phyloP scores from a whole-genome alignment of 1,139 yeast species.

The Hanseniaspora sp. region DNA sequence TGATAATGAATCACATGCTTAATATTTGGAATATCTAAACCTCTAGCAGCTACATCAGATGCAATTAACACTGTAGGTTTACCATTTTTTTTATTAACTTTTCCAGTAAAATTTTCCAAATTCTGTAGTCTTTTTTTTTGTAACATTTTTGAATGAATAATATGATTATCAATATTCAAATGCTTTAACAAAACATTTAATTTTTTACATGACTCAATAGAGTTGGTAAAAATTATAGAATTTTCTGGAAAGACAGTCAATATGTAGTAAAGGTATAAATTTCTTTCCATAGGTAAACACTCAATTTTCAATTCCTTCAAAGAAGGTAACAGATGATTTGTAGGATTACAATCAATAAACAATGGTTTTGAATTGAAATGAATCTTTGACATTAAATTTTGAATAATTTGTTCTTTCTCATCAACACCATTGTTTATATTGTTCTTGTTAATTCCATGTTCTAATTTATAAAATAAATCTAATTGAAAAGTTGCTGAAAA shows the following conservation, averaged over 20 bases:
- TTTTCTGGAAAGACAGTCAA: constrained; percentile 77
- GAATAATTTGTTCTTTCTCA: constrained; percentile 45
- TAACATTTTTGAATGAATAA: constrained; percentile 87
- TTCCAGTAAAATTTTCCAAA: constrained; percentile 57
- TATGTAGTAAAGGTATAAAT: constrained; percentile 79
- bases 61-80: constrained; percentile 71
- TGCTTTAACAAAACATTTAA: constrained; percentile 63
- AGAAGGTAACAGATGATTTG: constrained; percentile 62
- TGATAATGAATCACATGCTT: constrained; percentile 95
- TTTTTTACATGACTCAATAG: constrained; percentile 86
- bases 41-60: constrained; percentile 97
- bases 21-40: constrained; percentile 82
- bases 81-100: constrained; percentile 32
- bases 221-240: constrained; percentile 83
- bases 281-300: constrained; percentile 85
- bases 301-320: constrained; percentile 82
- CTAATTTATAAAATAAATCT: constrained; percentile 68
- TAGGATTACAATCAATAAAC: constrained; percentile 79
- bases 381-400: constrained; percentile 46
- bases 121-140: constrained; percentile 86
- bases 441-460: constrained; percentile 34
- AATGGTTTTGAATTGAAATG: constrained; percentile 52
- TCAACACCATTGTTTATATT: constrained; percentile 32
- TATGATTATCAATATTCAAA: constrained; percentile 61
- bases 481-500: constrained; percentile 90